A percentile compares a stretch with the other conserved stretches of the same genome.
These are phyloP conservation scores for Thalassia testudinum DNA, from an alignment of 116 monocot species.

Conservation along the genomic window DNA sequence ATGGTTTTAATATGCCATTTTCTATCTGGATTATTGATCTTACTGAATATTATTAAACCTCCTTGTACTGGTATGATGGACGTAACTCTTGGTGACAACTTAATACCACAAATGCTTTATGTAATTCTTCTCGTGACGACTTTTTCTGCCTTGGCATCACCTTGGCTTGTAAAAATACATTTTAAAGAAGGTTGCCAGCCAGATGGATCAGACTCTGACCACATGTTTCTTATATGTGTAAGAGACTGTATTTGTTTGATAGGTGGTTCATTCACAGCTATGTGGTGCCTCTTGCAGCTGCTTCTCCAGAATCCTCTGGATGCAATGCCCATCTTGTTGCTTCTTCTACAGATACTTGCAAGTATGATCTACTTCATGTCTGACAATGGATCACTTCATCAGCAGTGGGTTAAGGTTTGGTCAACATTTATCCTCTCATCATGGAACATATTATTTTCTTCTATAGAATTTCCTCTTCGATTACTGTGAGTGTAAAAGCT, in stretches of 20 bases:
- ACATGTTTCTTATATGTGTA: slow-evolving; percentile 5
- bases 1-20: slow-evolving; percentile 20
- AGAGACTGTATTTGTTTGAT: slow-evolving; percentile 29
- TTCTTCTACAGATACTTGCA: slow-evolving; percentile 45
- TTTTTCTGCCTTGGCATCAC: slow-evolving; percentile 23
- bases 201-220: slow-evolving; percentile 3
- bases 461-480: too few species aligned
- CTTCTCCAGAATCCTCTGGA: slow-evolving; percentile 76
- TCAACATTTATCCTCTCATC: neutral
- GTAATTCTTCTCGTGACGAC: slow-evolving; percentile 17
- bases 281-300: slow-evolving; percentile 86
- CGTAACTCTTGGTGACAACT: slow-evolving; percentile 17
- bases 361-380: slow-evolving; percentile 44
- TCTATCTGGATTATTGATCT: slow-evolving; percentile 34
- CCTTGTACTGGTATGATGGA: neutral
- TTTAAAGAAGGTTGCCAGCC: neutral
- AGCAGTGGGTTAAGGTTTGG: slow-evolving; percentile 60
- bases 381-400: slow-evolving; percentile 14
- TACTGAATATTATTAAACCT: slow-evolving; percentile 11
- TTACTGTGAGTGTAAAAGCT: too few species aligned
- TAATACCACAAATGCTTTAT: slow-evolving; percentile 38
- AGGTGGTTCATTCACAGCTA: slow-evolving; percentile 35
- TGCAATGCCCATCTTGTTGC: slow-evolving; percentile 47
- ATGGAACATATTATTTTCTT: too few species aligned
- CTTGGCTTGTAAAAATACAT: slow-evolving; percentile 39